Percentiles rank a stretch among this genome's conserved stretches.
Evolutionary conservation across 208 protist genomes (phyloP).

Genomic region (Leishmania tarentolae): DNA sequence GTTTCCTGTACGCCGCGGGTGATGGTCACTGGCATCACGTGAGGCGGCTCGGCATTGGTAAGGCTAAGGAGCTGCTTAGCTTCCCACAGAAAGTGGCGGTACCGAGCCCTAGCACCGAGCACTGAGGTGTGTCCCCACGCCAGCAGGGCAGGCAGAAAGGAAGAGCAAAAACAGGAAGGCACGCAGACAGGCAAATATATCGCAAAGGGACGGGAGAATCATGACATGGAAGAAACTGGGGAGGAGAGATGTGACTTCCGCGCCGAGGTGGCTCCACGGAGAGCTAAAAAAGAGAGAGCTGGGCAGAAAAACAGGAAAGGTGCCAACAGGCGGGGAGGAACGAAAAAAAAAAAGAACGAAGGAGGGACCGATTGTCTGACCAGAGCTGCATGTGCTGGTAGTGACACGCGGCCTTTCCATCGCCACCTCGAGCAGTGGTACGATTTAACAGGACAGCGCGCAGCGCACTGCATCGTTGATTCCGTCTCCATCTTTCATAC

Average conservation of each 20-base stretch:
- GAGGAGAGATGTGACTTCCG: background rate
- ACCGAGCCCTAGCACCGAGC: background rate
- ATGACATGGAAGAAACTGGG: background rate
- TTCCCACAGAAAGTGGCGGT: background rate
- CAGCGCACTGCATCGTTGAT: background rate
- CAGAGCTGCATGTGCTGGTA: background rate
- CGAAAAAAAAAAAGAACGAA: background rate
- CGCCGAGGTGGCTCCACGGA: background rate
- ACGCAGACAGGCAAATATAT: no score
- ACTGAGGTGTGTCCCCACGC: background rate
- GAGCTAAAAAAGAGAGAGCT: background rate
- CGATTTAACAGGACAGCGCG: background rate
- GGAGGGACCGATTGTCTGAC: background rate
- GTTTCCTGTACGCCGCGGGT: background rate
- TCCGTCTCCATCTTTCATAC: background rate
- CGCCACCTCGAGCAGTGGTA: background rate
- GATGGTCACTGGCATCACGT: background rate
- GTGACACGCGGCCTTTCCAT: background rate
- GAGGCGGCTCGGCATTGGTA: background rate
- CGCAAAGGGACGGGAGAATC: background rate
- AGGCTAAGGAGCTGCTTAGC: background rate
- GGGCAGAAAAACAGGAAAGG: background rate
- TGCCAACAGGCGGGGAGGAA: background rate
- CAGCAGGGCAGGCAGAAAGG: background rate
- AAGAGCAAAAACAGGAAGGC: background rate